A percentile compares a stretch with the other conserved stretches of the same genome.
Evolutionary conservation across 768 basidiomycete genomes (phyloP).

Genomic region (Leccinum arenicola): DNA sequence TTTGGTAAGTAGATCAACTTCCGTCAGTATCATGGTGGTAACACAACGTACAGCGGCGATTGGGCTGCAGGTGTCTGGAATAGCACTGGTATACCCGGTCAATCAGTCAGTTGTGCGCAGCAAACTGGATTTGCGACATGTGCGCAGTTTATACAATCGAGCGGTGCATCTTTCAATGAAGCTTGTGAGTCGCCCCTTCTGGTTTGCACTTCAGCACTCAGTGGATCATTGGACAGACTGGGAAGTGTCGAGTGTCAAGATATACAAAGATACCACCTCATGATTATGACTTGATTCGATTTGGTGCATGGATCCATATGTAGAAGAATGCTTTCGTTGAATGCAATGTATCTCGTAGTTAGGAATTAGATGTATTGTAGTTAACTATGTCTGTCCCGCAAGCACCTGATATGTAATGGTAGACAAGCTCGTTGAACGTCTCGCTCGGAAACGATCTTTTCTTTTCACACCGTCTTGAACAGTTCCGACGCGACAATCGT

Average conservation of each 20-base stretch:
- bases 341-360: constrained; percentile 18
- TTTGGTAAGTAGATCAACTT: constrained; percentile 50
- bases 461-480: neutral
- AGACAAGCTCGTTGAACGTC: neutral
- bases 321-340: constrained; percentile 10
- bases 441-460: neutral
- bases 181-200: constrained; percentile 61
- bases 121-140: constrained; percentile 83
- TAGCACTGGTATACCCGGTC: constrained; percentile 71
- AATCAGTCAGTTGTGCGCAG: constrained; percentile 81
- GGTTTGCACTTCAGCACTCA: constrained; percentile 4
- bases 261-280: constrained; percentile 51
- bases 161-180: constrained; percentile 65
- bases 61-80: constrained; percentile 88
- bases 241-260: constrained; percentile 75
- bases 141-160: constrained; percentile 68
- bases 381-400: constrained; percentile 1
- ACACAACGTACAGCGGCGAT: constrained; percentile 56
- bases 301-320: constrained; percentile 1
- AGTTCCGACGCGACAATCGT: neutral
- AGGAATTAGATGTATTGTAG: constrained; percentile 22
- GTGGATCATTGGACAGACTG: constrained; percentile 50
- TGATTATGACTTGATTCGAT: constrained; percentile 11
- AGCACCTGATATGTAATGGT: neutral
- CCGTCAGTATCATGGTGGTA: constrained; percentile 3